Evolutionary conservation across 495 filamentous ascomycete species (phyloP), one percentile per base, ranked within the genome.

Genomic region (Aspergillus biplanus): DNA sequence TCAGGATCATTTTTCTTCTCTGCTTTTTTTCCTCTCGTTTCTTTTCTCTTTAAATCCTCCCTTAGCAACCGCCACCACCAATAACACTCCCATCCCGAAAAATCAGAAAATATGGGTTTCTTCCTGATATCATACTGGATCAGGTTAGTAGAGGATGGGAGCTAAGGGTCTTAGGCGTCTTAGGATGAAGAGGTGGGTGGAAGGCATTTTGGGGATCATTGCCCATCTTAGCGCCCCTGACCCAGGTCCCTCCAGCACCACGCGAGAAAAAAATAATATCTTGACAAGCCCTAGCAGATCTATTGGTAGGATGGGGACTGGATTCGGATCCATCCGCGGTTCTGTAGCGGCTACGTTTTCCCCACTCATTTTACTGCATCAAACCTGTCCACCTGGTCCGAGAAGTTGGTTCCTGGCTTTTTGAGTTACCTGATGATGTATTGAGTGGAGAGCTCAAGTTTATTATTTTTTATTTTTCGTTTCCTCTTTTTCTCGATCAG

Each of bases 271-370:
- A 65, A 61, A 56, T 42, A 47, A 44, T 52, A 70, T 70, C 46
- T 47, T 67, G 48, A 69, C 57, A 69, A 65, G 59, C 62, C 66
- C 60, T 48, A 56, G 63, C 49, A 58, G 63, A 61, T 58, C 65
- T 62, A 62, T 52, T 59, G 56, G 55, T 52, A 52, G 35, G 52
- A 61, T 55, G 52, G 52, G 48, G 11, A 61, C 62, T 65, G 65
- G 67, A 58, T 65, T 65, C 65, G 65, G 63, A 67, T 65, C 64
- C 66, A 66, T 68, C 66, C 64, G 66, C 66, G 63, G 62, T 66
- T 58, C 62, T 63, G 52, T 60, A 62, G 62, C 66, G 62, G 62
- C 50, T 60, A 46, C 53, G 39, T 50, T 50, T 64, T 63, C 67
- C 52, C 62, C 67, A 69, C 61, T 39, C 57, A 52, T 35, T 53